Evolutionary conservation across 2,329 filamentous ascomycete species (phyloP).

Genomic region (Tolypocladium tropicale): DNA sequence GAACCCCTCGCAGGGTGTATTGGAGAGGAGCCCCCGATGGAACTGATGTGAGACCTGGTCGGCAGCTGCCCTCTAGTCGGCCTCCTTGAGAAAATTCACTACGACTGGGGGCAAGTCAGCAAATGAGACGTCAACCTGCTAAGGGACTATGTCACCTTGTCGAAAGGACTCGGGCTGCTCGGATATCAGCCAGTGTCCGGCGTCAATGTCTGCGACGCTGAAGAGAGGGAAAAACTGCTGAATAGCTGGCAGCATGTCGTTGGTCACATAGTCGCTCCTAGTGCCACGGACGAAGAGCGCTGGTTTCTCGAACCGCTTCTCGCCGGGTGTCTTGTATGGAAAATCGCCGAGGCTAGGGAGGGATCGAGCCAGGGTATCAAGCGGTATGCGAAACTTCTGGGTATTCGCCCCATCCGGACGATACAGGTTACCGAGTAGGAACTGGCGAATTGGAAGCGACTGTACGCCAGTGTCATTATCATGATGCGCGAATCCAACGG

Average conservation of each 20-base stretch:
- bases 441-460: constrained; percentile 73
- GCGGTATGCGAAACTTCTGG: constrained; percentile 69
- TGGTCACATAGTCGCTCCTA: constrained; percentile 66
- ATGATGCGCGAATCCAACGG: background rate
- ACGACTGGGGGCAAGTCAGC: constrained; percentile 36
- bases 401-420: constrained; percentile 38
- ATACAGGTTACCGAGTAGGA: constrained; percentile 78
- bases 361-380: constrained; percentile 56
- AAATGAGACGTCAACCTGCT: background rate
- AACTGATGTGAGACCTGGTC: too few species aligned
- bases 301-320: constrained; percentile 60
- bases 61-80: constrained; percentile 26
- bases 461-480: constrained; percentile 1
- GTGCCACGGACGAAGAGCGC: constrained; percentile 75
- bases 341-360: constrained; percentile 79
- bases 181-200: constrained; percentile 84
- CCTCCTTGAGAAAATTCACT: constrained; percentile 47
- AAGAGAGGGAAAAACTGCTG: constrained; percentile 77
- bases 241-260: constrained; percentile 70
- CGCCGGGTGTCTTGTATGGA: constrained; percentile 66
- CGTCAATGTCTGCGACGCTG: constrained; percentile 60
- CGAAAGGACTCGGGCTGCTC: constrained; percentile 75
- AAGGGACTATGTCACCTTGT: constrained; percentile 38
- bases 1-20: background rate
- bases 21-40: background rate